Base-by-base conservation (phyloP, 305 asterid species). In the Solanum aculeatissimum region DNA sequence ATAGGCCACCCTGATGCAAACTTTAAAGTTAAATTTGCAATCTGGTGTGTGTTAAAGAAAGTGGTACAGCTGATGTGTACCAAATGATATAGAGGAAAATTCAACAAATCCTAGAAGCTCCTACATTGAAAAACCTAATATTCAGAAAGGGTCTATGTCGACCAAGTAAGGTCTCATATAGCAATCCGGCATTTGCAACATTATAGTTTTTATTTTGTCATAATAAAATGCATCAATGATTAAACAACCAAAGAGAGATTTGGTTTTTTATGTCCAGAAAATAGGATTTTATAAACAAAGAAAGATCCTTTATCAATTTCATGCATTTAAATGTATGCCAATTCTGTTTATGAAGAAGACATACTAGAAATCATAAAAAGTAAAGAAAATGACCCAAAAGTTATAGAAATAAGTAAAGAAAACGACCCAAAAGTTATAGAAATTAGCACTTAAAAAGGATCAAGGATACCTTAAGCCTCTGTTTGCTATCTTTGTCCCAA, bases 401-500 rank as follows among this genome's bases (percentile, higher is more conserved):
- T n/a, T n/a, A n/a, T n/a, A n/a, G n/a, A n/a, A n/a, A n/a, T n/a
- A n/a, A 40, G 38, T 45, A 65, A 81, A 85, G 82, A 68, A 68
- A 63, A 71, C 35, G 32, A 58, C 66, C 70, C 38, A 35, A 35
- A 35, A 35, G 38, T 35, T 63, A 35, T 45, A 71, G 47, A 49
- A 63, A 85, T 19, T 81, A 82, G 57, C 32, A 60, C 83, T 38
- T 35, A 69, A 75, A 87, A 88, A 70, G 83, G 54, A 66, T 62
- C 8, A 35, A 57, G 47, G 54, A 65, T 84, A 96, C 99, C 96
- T 96, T 96, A 21, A 96, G 98, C 91, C 98, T 91, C 91, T 95
- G 98, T 88, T 95, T 95, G 91, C 99, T 96, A 86, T 94, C 99
- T 88, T 94, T 96, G 91, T 94, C 99, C 99, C 98, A 96, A 85